Base-by-base conservation (phyloP, 148 eudicot genomes). In the Rhododendron vialii region DNA sequence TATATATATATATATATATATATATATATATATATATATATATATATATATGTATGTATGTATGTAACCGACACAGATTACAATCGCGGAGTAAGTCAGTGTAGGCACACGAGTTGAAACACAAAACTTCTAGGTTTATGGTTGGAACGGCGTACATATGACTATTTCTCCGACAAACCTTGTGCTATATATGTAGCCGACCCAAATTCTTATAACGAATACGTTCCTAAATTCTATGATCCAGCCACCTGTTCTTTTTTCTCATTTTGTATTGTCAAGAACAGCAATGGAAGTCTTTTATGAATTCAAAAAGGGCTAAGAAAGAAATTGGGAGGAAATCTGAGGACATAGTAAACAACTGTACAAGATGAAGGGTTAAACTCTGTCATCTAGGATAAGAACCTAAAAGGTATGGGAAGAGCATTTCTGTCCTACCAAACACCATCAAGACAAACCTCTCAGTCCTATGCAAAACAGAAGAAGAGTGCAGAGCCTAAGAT, bases 341-440 rank as follows among this genome's bases (percentile, higher is more conserved):
- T 1, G 4, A 47, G 36, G 74, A 69, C 71, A 41, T 45, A 33
- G 63, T 20, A 30, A 84, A 48, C 38, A 43, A 43, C 48, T 67
- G 71, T 41, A 11, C 45, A 28, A 84, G 50, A 28, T 12, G 24
- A 17, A 82, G 67, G 53, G 33, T 82, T 35, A 35, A 43, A 22
- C 13, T 81, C 82, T 86, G 28, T 12, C 14, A 86, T 67, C 80
- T 51, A 82, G 83, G 89, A 88, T 85, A 88, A 88, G 85, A 80
- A 83, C 61, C 81, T 13, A 81, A 75, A 79, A 47, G 71, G 87
- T 84, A 88, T 88, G 92, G 90, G 69, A 69, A 33, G 24, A 80
- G 55, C 89, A 87, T 83, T 75, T 82, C 84, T 90, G 92, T 61
- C 89, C 81, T 28, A 30, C 84, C 89, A 87, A 84, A 89, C n/a